phyloP scores from a whole-genome alignment of 2,329 filamentous ascomycete species.

The Sclerotiophoma versabilis region DNA sequence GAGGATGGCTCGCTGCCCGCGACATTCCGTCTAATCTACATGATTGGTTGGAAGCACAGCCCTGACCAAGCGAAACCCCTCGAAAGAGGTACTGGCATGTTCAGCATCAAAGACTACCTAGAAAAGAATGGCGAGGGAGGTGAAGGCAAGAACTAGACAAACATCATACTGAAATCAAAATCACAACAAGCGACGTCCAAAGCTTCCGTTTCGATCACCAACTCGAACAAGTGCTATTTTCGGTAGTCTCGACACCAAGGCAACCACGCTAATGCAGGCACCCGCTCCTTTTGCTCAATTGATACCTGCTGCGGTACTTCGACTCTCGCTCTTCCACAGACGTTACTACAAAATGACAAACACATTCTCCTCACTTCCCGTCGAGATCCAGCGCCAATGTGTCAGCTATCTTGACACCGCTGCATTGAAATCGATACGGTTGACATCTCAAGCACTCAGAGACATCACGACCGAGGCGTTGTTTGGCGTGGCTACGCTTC shows the following conservation, averaged over 20 bases:
- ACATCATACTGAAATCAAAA: background rate
- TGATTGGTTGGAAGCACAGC: conserved; percentile 97
- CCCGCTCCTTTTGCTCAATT: background rate
- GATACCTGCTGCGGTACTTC: background rate
- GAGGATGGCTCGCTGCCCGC: conserved; percentile 71
- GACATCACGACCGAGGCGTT: conserved; percentile 4
- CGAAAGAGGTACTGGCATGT: conserved; percentile 80
- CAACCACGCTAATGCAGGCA: conserved; percentile 7
- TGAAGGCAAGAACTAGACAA: conserved; percentile 7
- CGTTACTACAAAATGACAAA: background rate
- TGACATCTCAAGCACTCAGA: background rate
- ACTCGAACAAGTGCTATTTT: background rate
- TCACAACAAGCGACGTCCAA: background rate
- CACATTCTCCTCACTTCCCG: conserved; percentile 1
- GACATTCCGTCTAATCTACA: conserved; percentile 94
- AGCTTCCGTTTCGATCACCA: background rate
- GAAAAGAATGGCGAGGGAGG: conserved; percentile 53
- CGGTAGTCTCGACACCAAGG: background rate
- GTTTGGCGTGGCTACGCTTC: conserved; percentile 4
- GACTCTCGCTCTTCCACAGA: background rate
- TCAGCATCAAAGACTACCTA: conserved; percentile 86
- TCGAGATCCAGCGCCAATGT: conserved; percentile 33
- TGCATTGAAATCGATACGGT: background rate
- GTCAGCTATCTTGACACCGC: conserved; percentile 22
- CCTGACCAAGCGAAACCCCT: conserved; percentile 80